phyloP scores from a whole-genome alignment of 148 eudicot species.

The Rhododendron ferrugineum region DNA sequence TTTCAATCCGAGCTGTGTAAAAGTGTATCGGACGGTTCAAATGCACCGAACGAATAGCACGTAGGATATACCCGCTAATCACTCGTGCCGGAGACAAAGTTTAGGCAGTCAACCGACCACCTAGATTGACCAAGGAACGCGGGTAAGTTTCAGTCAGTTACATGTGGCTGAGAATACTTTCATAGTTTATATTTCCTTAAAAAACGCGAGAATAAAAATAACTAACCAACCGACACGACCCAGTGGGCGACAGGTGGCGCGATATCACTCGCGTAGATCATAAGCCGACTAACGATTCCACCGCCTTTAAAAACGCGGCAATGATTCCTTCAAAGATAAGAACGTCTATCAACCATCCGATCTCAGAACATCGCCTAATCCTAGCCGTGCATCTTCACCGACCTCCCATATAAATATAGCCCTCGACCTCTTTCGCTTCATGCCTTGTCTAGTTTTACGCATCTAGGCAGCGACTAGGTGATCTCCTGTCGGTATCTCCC shows the following conservation, averaged over 20 bases:
- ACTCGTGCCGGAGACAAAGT: too few relatives aligned
- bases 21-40: too few relatives aligned
- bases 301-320: neutral
- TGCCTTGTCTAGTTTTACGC: neutral
- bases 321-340: neutral
- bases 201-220: neutral
- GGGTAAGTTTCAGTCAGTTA: too few relatives aligned
- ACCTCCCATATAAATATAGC: neutral
- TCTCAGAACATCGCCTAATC: neutral
- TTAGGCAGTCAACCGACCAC: too few relatives aligned
- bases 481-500: too few relatives aligned
- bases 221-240: neutral
- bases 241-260: neutral
- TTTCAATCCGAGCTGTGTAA: too few relatives aligned
- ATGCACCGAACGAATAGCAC: too few relatives aligned
- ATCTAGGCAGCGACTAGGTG: neutral
- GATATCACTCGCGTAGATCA: neutral
- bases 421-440: neutral
- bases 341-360: neutral
- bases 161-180: too few relatives aligned
- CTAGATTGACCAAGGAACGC: too few relatives aligned
- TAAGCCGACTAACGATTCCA: neutral
- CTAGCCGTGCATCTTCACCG: neutral
- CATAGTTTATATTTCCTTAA: too few relatives aligned
- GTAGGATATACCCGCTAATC: too few relatives aligned